Evolutionary conservation across 352 stramenopile genomes (phyloP).

Genomic region (Globisporangium viniferum): DNA sequence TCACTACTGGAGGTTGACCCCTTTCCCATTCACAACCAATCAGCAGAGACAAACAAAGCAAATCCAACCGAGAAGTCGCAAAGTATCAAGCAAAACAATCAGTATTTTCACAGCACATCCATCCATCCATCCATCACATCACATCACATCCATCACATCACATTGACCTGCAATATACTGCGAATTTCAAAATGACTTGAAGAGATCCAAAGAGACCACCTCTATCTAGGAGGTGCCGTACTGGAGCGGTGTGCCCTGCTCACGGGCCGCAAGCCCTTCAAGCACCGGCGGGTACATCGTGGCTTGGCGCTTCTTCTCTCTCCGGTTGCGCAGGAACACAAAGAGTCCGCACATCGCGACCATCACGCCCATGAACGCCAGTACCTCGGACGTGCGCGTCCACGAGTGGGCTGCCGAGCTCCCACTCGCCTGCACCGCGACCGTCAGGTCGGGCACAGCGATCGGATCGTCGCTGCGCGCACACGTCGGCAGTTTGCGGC

Average conservation of each 20-base stretch:
- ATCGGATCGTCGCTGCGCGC: constrained; percentile 41
- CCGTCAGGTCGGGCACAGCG: not conserved
- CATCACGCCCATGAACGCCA: constrained; percentile 1
- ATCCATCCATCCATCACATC: no score
- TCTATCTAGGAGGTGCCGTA: constrained; percentile 6
- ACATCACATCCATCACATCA: not conserved
- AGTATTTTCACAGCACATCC: not conserved
- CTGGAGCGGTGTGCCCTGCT: not conserved
- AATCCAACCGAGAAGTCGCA: not conserved
- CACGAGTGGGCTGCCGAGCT: not conserved
- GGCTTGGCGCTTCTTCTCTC: constrained; percentile 7
- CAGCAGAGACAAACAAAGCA: not conserved
- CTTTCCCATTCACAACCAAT: not conserved
- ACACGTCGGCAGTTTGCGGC: constrained; percentile 31
- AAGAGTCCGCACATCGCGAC: constrained; percentile 8
- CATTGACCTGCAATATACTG: not conserved
- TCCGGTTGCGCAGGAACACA: not conserved
- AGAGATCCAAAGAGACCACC: not conserved
- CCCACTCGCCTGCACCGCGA: not conserved
- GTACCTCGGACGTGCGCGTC: not conserved
- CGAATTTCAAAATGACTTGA: constrained; percentile 6
- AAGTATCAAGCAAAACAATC: constrained; percentile 5
- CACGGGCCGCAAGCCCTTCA: not conserved
- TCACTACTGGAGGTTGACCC: not conserved
- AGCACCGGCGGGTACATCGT: constrained; percentile 9